Percentiles rank a stretch among this genome's conserved stretches.
Conservation (phyloP, 1,284 basidiomycete genomes). For the Phellinidium pouzarii region DNA sequence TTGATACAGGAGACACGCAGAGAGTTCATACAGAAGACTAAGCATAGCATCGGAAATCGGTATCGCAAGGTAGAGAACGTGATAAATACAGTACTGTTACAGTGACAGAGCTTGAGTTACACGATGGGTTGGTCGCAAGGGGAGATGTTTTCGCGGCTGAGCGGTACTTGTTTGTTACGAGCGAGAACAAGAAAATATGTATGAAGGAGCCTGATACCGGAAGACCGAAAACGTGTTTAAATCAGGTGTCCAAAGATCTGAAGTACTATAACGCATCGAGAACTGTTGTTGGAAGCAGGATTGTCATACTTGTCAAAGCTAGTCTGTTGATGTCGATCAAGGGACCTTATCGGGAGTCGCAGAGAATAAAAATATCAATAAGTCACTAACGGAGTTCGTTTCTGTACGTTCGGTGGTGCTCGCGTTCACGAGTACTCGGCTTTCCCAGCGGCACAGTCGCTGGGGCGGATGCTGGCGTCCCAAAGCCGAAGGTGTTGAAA, state of each 20-base stretch:
- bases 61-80: neutral
- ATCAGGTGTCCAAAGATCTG: too few relatives aligned
- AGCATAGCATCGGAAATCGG: neutral
- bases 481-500: slow-evolving; percentile 31
- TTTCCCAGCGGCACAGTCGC: slow-evolving; percentile 13
- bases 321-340: slow-evolving; percentile 5
- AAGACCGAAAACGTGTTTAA: too few relatives aligned
- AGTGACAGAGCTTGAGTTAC: neutral
- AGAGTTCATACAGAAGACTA: neutral
- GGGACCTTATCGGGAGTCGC: neutral
- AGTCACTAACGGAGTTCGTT: slow-evolving; percentile 16
- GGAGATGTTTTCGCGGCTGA: too few relatives aligned
- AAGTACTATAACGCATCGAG: neutral
- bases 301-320: neutral
- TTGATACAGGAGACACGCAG: neutral
- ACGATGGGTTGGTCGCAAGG: neutral
- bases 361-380: slow-evolving; percentile 11
- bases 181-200: too few relatives aligned
- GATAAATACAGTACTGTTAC: neutral
- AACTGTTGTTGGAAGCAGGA: neutral
- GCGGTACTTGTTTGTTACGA: too few relatives aligned
- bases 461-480: slow-evolving; percentile 15
- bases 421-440: slow-evolving; percentile 6
- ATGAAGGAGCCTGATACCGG: too few relatives aligned
- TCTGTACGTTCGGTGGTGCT: slow-evolving; percentile 5